Evolutionary conservation across 2,329 filamentous ascomycete genomes (phyloP), one percentile per base, ranked within the genome.

Genomic region (Cladosporium sp.): DNA sequence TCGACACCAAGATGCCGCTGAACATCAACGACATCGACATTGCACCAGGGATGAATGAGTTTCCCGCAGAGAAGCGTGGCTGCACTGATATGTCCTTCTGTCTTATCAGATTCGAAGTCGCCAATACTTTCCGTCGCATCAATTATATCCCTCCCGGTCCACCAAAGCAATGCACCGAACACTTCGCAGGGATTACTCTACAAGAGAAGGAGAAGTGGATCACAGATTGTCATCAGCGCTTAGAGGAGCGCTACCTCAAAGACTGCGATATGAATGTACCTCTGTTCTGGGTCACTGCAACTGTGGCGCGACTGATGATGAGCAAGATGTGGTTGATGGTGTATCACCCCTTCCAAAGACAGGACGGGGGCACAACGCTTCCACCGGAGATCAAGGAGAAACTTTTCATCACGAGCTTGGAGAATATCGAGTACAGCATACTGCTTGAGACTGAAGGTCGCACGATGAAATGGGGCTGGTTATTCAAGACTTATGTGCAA

Each of bases 321-420:
- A 85, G 86, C 53, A 93, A 91, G 72, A 84, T 91, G 77, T 90
- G 86, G 75, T 78, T 94, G 35, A 81, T 91, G 59, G 81, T 90
- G 2, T 89, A 93, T 66, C 86, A 93, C 64, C 88, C 89, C 0
- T 80, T 87, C 65, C 83, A 88, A 32, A 82, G 85, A 52, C 79
- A 80, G 34, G 81, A 84, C 24, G 78, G 80, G 9, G 79, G 78
- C n/a, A 72, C 77, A 8, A 78, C 77, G 24, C 75, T 88, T 7
- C 81, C 83, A 0, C 78, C 82, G 50, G 85, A 86, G 48, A 83
- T 83, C 8, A 83, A 84, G 57, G 83, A 90, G 60, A 85, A 85
- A 58, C 77, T 92, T 1, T 89, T 91, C 68, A 74, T 86, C 22
- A 88, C 86, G 0, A 85, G 87, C 2, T 80, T 92, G 24, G 88